These are phyloP conservation scores for Pelargonium australe DNA, from an alignment of 441 rosid genomes.

Conservation along the genomic window DNA sequence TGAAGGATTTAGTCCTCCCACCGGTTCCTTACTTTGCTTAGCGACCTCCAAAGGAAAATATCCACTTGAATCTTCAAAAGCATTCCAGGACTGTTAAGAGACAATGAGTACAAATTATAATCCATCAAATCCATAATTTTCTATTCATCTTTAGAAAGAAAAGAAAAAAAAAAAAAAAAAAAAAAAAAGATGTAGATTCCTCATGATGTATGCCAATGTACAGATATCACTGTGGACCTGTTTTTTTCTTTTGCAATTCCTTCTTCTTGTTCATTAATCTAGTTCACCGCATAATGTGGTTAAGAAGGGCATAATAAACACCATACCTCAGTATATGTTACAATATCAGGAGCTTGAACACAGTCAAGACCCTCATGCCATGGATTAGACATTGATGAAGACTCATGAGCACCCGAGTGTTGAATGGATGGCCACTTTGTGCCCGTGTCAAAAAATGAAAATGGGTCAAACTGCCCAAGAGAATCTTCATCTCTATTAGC, in stretches of 20 bases:
- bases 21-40: constrained; percentile 28
- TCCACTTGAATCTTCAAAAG: constrained; percentile 42
- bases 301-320: constrained; percentile 12
- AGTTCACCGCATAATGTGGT: neutral
- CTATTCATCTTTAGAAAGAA: neutral
- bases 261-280: neutral
- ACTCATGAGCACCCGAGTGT: constrained; percentile 31
- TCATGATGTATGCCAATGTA: neutral
- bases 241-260: neutral
- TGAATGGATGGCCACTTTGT: constrained; percentile 50
- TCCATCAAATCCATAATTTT: too few relatives aligned
- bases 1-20: constrained; percentile 27
- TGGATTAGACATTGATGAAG: constrained; percentile 39
- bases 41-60: constrained; percentile 32
- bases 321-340: constrained; percentile 45
- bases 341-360: constrained; percentile 27
- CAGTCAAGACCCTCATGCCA: constrained; percentile 38
- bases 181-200: neutral
- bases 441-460: constrained; percentile 34
- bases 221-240: neutral
- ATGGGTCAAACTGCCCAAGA: constrained; percentile 35
- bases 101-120: constrained; percentile 8
- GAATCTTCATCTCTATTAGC: constrained; percentile 25
- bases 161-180: neutral
- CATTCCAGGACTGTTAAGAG: constrained; percentile 61